Evolutionary conservation across 306 rosid genomes (phyloP), one percentile per base, ranked within the genome.

Genomic region (Pterocarpus macrocarpus): DNA sequence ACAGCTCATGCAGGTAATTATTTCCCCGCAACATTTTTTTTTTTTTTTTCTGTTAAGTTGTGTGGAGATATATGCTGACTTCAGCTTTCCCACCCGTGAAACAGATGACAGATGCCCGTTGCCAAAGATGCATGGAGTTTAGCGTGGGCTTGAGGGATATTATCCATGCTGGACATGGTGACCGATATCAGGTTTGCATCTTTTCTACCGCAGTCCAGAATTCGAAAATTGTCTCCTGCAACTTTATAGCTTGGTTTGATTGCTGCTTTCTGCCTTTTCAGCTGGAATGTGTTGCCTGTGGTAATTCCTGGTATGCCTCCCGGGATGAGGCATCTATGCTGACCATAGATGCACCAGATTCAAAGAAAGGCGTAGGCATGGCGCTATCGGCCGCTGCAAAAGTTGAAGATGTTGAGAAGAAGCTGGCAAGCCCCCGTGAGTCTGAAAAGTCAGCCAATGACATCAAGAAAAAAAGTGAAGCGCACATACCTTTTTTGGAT

Each of bases 31-130:
- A n/a, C 59, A 78, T 28, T 80, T 47, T 17, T 28, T 30, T 17
- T 81, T 1, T 68, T 55, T 8, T 15, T 2, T 16, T 53, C 35
- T 66, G 63, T 78, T 66, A 38, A 47, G 80, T 72, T 38, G 55
- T 35, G 69, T 76, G 74, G 73, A 68, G 56, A 53, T 64, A 73
- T 74, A 35, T 67, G 79, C 44, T 75, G 69, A 85, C 59, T 74
- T 80, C 71, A 70, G 69, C 74, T 49, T 77, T 77, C 52, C 75
- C 72, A 39, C 76, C 73, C 17, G 43, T 73, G 83, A 82, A 80
- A 61, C 88, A 96, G 99, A 96, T 96, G 98, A 94, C 95, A 5
- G 94, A 92, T 83, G 92, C 92, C 59, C 98, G 97, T 78, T 96
- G 98, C 90, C 72, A 93, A 75, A 88, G 89, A 87, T 96, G 99